Conservation (phyloP, 805 yeast genomes). For the Candida ulmi region DNA sequence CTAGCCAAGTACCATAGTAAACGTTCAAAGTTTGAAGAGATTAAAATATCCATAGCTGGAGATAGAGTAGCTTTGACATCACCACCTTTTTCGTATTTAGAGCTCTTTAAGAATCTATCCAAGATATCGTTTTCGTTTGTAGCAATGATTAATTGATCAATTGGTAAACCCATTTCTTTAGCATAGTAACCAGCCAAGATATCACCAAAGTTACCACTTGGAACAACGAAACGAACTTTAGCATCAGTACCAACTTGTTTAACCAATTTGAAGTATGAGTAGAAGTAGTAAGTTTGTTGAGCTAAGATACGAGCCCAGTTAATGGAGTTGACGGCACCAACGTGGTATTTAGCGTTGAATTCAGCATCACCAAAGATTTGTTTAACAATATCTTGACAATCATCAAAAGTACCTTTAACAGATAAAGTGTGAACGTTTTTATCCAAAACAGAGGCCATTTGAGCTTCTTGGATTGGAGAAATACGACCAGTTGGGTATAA, state of each 20-base stretch:
- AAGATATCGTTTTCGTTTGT: constrained; percentile 94
- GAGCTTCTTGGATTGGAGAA: constrained; percentile 96
- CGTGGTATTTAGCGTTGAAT: constrained; percentile 84
- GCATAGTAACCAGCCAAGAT: constrained; percentile 96
- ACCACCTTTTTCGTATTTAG: constrained; percentile 70
- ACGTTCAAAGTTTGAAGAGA: constrained; percentile 95
- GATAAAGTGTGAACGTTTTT: constrained; percentile 91
- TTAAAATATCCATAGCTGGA: constrained; percentile 98
- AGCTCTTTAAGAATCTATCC: constrained; percentile 85
- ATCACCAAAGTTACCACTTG: constrained; percentile 98
- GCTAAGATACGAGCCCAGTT: constrained; percentile 99
- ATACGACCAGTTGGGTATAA: constrained; percentile 96
- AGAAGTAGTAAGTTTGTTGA: constrained; percentile 94
- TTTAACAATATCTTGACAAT: constrained; percentile 96
- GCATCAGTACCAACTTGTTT: constrained; percentile 33
- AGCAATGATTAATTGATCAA: constrained; percentile 82
- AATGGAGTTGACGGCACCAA: constrained; percentile 97
- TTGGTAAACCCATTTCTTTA: constrained; percentile 90
- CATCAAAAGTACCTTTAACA: constrained; percentile 95
- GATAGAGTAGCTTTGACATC: constrained; percentile 85
- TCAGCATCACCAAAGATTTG: constrained; percentile 84
- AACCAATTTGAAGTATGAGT: constrained; percentile 74
- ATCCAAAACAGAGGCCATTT: constrained; percentile 96
- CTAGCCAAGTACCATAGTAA: constrained; percentile 90
- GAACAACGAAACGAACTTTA: constrained; percentile 82